A percentile compares a stretch with the other conserved stretches of the same genome.
These are phyloP conservation scores for Nicotiana knightiana DNA, from an alignment of 257 asterid species.

Conservation along the genomic window DNA sequence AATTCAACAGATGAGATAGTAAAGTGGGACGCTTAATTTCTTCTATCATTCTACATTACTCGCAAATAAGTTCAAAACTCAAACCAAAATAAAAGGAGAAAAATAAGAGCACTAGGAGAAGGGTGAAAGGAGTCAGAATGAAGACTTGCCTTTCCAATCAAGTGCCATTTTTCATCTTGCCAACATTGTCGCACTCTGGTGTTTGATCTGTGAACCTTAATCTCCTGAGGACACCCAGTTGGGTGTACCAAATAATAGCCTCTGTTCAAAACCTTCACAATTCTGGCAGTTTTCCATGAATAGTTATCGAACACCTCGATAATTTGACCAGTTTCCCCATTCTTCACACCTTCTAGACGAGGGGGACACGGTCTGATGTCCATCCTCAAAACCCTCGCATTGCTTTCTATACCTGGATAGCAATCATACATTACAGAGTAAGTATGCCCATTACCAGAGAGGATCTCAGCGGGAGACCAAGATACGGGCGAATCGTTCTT, in stretches of 20 bases:
- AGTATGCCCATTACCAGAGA: slow-evolving; percentile 18
- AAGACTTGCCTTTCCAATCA: slow-evolving; percentile 33
- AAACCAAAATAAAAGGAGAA: not conserved
- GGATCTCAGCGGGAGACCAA: slow-evolving; percentile 36
- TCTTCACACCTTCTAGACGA: slow-evolving; percentile 8
- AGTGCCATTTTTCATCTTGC: slow-evolving; percentile 33
- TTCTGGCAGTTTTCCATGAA: slow-evolving; percentile 40
- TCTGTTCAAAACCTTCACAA: slow-evolving; percentile 21
- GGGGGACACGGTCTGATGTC: slow-evolving; percentile 36
- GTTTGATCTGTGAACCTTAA: slow-evolving; percentile 22
- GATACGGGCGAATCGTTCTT: slow-evolving; percentile 28
- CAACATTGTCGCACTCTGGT: slow-evolving; percentile 35
- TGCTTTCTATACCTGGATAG: not conserved
- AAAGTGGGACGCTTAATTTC: not conserved
- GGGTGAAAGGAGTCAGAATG: not conserved
- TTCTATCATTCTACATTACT: not conserved
- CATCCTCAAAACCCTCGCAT: slow-evolving; percentile 13
- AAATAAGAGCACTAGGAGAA: not conserved
- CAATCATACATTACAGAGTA: slow-evolving; percentile 26
- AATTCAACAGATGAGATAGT: not conserved
- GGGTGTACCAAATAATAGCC: slow-evolving; percentile 24
- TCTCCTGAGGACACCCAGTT: slow-evolving; percentile 28
- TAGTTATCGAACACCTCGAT: slow-evolving; percentile 28
- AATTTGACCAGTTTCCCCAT: slow-evolving; percentile 31
- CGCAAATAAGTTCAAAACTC: not conserved